These are phyloP conservation scores for Penicillium palitans DNA, from an alignment of 2,329 filamentous ascomycete genomes.

Conservation along the genomic window DNA sequence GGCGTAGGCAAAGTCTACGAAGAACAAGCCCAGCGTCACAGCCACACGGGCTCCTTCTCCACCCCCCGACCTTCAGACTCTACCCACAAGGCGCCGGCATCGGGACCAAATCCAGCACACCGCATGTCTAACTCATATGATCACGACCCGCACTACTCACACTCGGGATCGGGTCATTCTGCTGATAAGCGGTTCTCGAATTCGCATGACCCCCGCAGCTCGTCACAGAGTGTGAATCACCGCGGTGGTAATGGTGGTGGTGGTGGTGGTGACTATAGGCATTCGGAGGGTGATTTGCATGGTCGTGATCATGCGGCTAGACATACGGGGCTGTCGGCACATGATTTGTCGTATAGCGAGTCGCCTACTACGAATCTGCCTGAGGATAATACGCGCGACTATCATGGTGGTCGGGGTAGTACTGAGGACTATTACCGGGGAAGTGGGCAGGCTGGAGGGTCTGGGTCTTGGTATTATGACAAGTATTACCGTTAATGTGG, in stretches of 20 bases:
- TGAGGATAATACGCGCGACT: conserved; percentile 30
- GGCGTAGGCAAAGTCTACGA: conserved; percentile 60
- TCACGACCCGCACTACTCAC: conserved; percentile 28
- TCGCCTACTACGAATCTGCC: conserved; percentile 23
- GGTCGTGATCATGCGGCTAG: conserved; percentile 24
- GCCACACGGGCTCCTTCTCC: conserved; percentile 30
- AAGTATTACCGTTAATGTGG: conserved; percentile 25
- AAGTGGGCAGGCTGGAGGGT: conserved; percentile 30
- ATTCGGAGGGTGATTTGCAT: conserved; percentile 39
- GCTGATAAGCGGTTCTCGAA: conserved; percentile 9
- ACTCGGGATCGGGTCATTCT: conserved; percentile 14
- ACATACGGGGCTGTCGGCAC: conserved; percentile 22
- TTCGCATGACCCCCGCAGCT: conserved; percentile 32
- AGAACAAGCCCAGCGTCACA: conserved; percentile 29
- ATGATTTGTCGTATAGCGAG: conserved; percentile 29
- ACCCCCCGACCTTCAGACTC: conserved; percentile 54
- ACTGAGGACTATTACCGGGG: conserved; percentile 45
- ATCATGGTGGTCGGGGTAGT: conserved; percentile 30
- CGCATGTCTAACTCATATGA: conserved; percentile 57
- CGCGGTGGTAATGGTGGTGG: conserved; percentile 7
- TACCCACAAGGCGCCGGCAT: conserved; percentile 36
- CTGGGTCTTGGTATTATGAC: conserved; percentile 12
- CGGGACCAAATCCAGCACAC: conserved; percentile 56
- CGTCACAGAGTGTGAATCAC: conserved; percentile 30
- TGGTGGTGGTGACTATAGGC: conserved; percentile 32